Evolutionary conservation across 1,284 basidiomycete species (phyloP).

Genomic region (Porphyrellus sp.): DNA sequence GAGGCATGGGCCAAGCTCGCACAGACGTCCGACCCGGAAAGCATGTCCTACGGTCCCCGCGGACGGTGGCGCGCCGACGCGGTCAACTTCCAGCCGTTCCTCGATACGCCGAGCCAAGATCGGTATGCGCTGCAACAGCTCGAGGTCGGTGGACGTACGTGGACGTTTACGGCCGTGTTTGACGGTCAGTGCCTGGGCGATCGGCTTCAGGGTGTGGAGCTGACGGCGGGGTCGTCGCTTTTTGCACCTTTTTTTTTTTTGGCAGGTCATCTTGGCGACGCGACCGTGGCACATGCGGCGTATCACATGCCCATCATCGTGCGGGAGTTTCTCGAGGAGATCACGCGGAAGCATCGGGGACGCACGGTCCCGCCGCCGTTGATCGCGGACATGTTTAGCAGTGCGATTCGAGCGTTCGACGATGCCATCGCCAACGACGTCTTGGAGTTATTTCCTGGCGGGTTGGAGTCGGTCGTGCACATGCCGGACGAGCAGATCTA

Average conservation of each 20-base stretch:
- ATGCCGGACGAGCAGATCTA: constrained; percentile 55
- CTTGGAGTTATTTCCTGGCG: constrained; percentile 56
- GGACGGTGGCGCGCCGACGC: constrained; percentile 48
- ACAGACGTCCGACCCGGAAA: constrained; percentile 49
- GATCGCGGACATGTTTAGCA: constrained; percentile 53
- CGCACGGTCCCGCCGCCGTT: constrained; percentile 41
- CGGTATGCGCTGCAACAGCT: constrained; percentile 58
- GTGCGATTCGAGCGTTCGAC: constrained; percentile 59
- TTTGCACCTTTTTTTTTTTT: neutral
- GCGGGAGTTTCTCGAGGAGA: constrained; percentile 50
- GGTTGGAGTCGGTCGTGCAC: constrained; percentile 45
- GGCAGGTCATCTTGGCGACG: constrained; percentile 64
- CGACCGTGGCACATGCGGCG: constrained; percentile 64
- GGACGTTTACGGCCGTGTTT: constrained; percentile 66
- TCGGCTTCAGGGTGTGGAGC: neutral
- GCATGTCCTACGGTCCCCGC: constrained; percentile 37
- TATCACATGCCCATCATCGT: constrained; percentile 67
- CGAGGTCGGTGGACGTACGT: constrained; percentile 51
- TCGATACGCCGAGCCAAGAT: constrained; percentile 50
- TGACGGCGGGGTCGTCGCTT: constrained; percentile 1
- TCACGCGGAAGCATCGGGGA: constrained; percentile 36
- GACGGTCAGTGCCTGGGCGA: constrained; percentile 50
- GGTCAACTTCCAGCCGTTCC: constrained; percentile 62
- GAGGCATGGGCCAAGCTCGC: constrained; percentile 50
- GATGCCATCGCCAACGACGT: constrained; percentile 65